Evolutionary conservation across 441 rosid genomes (phyloP).

Genomic region (Dalechampia spathulata): DNA sequence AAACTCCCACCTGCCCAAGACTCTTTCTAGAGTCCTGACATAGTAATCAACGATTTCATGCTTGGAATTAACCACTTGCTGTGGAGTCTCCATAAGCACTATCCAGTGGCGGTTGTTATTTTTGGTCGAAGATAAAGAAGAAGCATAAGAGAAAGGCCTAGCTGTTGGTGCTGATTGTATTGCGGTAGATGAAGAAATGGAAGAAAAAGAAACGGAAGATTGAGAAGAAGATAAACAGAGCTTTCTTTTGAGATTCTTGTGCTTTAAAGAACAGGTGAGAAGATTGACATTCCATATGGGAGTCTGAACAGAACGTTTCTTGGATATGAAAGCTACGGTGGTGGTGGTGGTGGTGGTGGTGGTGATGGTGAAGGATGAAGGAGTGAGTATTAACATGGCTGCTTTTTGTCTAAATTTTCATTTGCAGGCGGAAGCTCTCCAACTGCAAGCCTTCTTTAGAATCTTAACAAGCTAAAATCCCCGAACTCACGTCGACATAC

Average conservation of each 20-base stretch:
- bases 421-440: no score
- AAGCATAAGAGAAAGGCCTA: constrained; percentile 12
- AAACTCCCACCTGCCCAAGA: constrained; percentile 46
- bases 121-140: constrained; percentile 9
- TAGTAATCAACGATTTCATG: constrained; percentile 51
- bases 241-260: constrained; percentile 8
- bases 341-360: no score
- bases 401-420: background rate
- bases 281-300: constrained; percentile 8
- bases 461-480: no score
- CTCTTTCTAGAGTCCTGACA: constrained; percentile 40
- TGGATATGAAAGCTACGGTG: background rate
- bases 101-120: constrained; percentile 40
- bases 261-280: constrained; percentile 4
- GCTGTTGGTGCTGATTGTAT: constrained; percentile 15
- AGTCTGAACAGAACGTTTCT: constrained; percentile 12
- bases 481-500: no score
- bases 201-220: constrained; percentile 8
- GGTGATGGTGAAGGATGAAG: no score
- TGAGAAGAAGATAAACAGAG: constrained; percentile 16
- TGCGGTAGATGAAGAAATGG: constrained; percentile 18
- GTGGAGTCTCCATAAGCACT: constrained; percentile 55
- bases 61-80: constrained; percentile 38
- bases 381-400: constrained; percentile 30
- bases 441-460: no score